A percentile compares a stretch with the other conserved stretches of the same genome.
Conservation (phyloP, 495 filamentous ascomycete species). For the Trichoderma reesei region DNA sequence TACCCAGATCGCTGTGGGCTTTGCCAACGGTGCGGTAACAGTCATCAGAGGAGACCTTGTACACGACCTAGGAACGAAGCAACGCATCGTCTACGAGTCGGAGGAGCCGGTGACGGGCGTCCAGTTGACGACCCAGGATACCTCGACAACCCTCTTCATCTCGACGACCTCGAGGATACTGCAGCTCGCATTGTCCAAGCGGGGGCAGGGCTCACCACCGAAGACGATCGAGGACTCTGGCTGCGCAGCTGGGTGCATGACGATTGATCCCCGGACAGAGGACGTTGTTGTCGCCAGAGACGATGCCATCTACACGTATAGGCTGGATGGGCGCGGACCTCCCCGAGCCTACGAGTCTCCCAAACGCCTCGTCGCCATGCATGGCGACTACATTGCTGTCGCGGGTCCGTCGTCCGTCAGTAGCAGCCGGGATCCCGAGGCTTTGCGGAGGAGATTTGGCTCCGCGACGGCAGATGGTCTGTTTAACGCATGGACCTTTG, state of each 20-base stretch:
- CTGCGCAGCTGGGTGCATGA: conserved; percentile 89
- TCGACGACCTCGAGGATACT: conserved; percentile 84
- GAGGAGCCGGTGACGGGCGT: conserved; percentile 94
- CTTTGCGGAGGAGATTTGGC: conserved; percentile 51
- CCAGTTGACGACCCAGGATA: conserved; percentile 56
- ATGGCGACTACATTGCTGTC: conserved; percentile 77
- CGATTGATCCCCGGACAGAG: conserved; percentile 62
- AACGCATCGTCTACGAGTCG: conserved; percentile 91
- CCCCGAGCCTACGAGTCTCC: conserved; percentile 84
- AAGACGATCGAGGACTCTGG: conserved; percentile 79
- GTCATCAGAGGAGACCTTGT: conserved; percentile 90
- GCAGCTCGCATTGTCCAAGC: conserved; percentile 74
- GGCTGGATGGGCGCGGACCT: conserved; percentile 70
- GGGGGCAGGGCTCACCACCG: conserved; percentile 81
- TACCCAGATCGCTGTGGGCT: conserved; percentile 86
- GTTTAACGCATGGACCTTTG: conserved; percentile 76
- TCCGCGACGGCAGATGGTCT: conserved; percentile 58
- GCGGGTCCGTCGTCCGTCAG: conserved; percentile 63
- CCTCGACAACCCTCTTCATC: conserved; percentile 68
- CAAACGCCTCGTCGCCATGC: conserved; percentile 73
- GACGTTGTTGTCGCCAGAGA: conserved; percentile 86
- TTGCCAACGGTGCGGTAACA: conserved; percentile 90
- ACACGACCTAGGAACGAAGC: conserved; percentile 90
- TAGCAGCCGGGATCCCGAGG: conserved; percentile 39
- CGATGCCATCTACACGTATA: conserved; percentile 92